Base-by-base conservation (phyloP, 768 basidiomycete species). In the Rubroboletus satanas region DNA sequence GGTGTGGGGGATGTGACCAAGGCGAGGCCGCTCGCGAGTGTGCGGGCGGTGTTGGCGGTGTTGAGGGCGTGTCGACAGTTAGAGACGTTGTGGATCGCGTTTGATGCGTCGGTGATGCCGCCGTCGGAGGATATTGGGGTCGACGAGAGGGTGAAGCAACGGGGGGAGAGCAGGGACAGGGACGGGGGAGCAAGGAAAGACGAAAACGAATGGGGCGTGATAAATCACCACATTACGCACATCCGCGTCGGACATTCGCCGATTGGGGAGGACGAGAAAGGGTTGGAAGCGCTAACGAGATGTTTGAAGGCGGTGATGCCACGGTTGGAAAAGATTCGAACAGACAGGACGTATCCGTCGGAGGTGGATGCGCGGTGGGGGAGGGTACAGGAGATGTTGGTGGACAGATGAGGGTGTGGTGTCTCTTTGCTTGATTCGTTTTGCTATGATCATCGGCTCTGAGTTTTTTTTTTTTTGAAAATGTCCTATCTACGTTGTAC, bases 221-320 rank as follows among this genome's bases (percentile, higher is more conserved):
- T 48, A 12, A 66, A 67, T 43, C 32, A 42, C n/a, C 21, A 14
- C 15, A 56, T 68, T 1, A 66, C 57, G 0, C 29, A 60, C 1
- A 49, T 67, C 12, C 39, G 45, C 15, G 62, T 67, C 1, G 66
- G 64, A 12, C 59, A 68, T 53, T 67, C 66, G 15, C 64, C 62
- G 18, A 49, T 68, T 2, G 57, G 14, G 29, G 66, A 64, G 17
- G 54, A 56, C 36, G 48, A 52, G 3, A 6, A 53, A 11, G 54
- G 2, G 33, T 29, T 51, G n/a, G 37, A 49, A 15, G 51, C 35
- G 0, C 38, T 67, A 12, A 57, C 64, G 28, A 49, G 33, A 33
- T 64, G 64, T 55, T 51, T 67, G 28, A 46, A 43, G 14, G 26
- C 51, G 26, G 39, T 63, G 33, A 68, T 67, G 60, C 66, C 66